A percentile compares a stretch with the other conserved stretches of the same genome.
Evolutionary conservation across 139 green algal genomes (phyloP).

Genomic region (Desmodesmus armatus): DNA sequence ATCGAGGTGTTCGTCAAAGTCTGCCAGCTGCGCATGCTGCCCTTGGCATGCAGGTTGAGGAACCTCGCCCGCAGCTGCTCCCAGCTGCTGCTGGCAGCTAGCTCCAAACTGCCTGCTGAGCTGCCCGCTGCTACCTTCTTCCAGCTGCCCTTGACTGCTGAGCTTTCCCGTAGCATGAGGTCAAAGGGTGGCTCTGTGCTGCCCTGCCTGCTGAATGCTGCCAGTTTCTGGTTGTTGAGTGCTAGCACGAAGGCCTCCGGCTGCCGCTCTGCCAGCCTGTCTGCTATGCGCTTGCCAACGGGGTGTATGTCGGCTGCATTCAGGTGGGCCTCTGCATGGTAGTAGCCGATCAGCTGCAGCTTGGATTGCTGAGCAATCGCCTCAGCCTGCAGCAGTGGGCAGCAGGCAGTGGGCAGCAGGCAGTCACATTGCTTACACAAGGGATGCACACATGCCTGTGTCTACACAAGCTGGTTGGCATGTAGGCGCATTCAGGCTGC

Average conservation of each 20-base stretch:
- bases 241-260: constrained; percentile 19
- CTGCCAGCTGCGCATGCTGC: constrained; percentile 13
- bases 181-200: constrained; percentile 5
- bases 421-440: no score
- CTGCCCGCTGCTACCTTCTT: constrained; percentile 10
- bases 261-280: constrained; percentile 35
- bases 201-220: constrained; percentile 30
- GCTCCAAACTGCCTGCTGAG: neutral
- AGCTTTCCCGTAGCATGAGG: constrained; percentile 23
- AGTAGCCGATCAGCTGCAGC: constrained; percentile 80
- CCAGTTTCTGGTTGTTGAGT: constrained; percentile 40
- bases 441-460: no score
- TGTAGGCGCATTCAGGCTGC: no score
- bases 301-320: constrained; percentile 38
- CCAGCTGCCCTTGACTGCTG: neutral
- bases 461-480: no score
- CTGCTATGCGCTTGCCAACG: constrained; percentile 42
- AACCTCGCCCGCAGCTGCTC: constrained; percentile 21
- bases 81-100: constrained; percentile 23
- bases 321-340: constrained; percentile 77
- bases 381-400: constrained; percentile 54
- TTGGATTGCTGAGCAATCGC: constrained; percentile 42
- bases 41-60: constrained; percentile 33
- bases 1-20: constrained; percentile 58
- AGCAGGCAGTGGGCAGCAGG: neutral